These are phyloP conservation scores for Castanea crenata DNA, from an alignment of 306 rosid species.

Conservation along the genomic window DNA sequence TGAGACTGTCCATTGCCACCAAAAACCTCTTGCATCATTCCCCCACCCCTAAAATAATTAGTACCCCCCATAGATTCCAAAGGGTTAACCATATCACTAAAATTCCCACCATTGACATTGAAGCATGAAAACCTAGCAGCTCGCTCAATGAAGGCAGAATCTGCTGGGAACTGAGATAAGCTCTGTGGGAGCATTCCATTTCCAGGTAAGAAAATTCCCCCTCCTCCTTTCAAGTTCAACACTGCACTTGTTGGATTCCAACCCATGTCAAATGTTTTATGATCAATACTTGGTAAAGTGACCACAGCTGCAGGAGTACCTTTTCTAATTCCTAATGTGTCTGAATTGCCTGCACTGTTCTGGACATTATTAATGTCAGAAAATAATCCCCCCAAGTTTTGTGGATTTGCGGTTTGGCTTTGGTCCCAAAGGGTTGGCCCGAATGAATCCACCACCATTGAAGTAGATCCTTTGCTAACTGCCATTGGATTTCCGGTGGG, in stretches of 20 bases:
- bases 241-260: conserved; percentile 56
- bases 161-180: conserved; percentile 85
- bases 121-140: conserved; percentile 91
- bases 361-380: conserved; percentile 45
- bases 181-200: conserved; percentile 54
- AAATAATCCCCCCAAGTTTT: conserved; percentile 49
- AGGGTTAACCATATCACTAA: conserved; percentile 50
- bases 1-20: conserved; percentile 52
- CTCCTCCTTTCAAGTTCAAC: conserved; percentile 33
- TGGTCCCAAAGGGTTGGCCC: conserved; percentile 68
- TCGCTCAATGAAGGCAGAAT: conserved; percentile 85
- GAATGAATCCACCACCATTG: conserved; percentile 68
- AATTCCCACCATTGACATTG: conserved; percentile 59
- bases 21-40: conserved; percentile 43
- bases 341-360: conserved; percentile 42
- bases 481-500: conserved; percentile 41
- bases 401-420: conserved; percentile 35
- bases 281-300: conserved; percentile 49
- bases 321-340: conserved; percentile 43
- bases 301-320: conserved; percentile 30
- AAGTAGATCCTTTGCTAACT: conserved; percentile 55
- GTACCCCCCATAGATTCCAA: conserved; percentile 50
- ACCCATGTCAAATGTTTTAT: conserved; percentile 53
- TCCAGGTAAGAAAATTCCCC: conserved; percentile 49
- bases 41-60: conserved; percentile 27